Percentiles rank a stretch among this genome's conserved stretches.
phyloP scores from a whole-genome alignment of 345 rosid genomes.

The Nephelium lappaceum region DNA sequence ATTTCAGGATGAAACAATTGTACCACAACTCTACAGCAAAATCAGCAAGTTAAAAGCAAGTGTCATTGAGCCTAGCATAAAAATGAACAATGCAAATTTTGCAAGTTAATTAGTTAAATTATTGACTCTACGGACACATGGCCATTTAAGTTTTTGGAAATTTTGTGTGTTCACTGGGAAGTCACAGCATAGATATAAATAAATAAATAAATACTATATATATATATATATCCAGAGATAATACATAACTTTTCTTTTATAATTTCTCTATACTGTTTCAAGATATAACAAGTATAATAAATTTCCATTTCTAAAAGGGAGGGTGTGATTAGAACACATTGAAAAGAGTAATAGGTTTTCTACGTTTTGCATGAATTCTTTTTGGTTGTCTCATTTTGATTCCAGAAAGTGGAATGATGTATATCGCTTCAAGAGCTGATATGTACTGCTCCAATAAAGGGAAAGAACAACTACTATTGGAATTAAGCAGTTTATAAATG shows the following conservation, averaged over 20 bases:
- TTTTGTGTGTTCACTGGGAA: too few species aligned
- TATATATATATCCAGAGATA: too few species aligned
- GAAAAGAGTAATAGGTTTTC: too few species aligned
- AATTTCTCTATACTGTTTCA: not conserved
- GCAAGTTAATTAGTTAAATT: too few species aligned
- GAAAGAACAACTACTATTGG: not conserved
- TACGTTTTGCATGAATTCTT: not conserved
- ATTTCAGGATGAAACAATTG: conserved; percentile 9
- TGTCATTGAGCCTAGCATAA: too few species aligned
- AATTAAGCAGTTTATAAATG: not conserved
- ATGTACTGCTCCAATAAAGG: not conserved
- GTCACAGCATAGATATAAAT: too few species aligned
- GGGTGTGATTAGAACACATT: too few species aligned
- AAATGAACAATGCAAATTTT: too few species aligned
- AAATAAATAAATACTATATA: too few species aligned
- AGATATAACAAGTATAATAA: not conserved
- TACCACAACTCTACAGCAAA: not conserved
- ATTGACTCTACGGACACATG: too few species aligned
- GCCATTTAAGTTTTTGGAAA: too few species aligned
- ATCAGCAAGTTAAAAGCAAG: not conserved
- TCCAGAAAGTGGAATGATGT: not conserved
- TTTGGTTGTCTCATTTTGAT: not conserved
- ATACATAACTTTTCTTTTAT: not conserved
- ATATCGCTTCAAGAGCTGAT: not conserved
- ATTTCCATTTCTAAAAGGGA: too few species aligned